Base-by-base conservation (phyloP, 805 yeast species). In the Lachancea lanzarotensis region DNA sequence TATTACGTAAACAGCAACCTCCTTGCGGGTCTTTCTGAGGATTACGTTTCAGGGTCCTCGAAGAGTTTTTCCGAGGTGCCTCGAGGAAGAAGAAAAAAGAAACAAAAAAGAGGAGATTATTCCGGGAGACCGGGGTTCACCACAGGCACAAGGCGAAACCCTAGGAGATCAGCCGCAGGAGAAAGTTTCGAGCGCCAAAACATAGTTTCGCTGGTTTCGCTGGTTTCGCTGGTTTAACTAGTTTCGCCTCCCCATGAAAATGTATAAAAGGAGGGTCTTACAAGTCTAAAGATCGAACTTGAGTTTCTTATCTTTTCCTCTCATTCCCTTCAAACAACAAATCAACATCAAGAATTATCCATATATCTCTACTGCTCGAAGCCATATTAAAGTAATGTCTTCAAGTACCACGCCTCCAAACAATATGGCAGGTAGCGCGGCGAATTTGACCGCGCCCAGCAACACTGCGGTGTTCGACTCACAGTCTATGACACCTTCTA, bases 401-500 rank as follows among this genome's bases (percentile, higher is more conserved):
- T 19, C 45, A 15, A 36, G 18, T 20, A 22, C 16, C 6, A 42
- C 45, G 31, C 45, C 45, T 16, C 12, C 36, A 8, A 37, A 42
- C 37, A 31, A 37, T 26, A 31, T 39, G 40, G 35, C 45, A 11
- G 20, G 15, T 20, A 31, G 31, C 16, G 20, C 13, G 25, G 22
- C 25, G 3, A 25, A 42, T n/a, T 31, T 42, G 34, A 39, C 22
- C 6, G 34, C 27, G 19, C 15, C 41, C 22, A 31, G 41, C 15
- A 37, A 17, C 31, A 2, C 32, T n/a, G 31, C 39, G 15, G 34
- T 31, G n/a, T 27, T 35, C 27, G 41, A 46, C 29, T 50, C 62
- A 32, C 41, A 36, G 32, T 30, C 45, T 12, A 39, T 45, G n/a
- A 46, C 47, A n/a, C 50, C 47, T 18, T 45, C 50, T 16, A 45